phyloP scores from a whole-genome alignment of 108 stramenopile species.

The Bacterosira constricta region DNA sequence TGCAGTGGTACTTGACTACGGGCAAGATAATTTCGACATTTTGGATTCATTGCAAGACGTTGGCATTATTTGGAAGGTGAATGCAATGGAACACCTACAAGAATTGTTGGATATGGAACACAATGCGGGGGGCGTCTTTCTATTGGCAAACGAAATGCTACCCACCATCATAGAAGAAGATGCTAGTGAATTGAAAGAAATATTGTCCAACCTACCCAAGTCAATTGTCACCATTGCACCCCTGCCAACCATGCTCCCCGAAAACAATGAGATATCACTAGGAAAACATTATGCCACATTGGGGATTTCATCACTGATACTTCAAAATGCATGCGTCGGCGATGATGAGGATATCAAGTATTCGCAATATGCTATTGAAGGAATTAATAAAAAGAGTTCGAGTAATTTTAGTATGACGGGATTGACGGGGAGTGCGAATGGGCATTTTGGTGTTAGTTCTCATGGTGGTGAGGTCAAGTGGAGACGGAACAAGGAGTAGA shows the following conservation, averaged over 20 bases:
- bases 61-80: constrained; percentile 57
- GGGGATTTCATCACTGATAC: constrained; percentile 48
- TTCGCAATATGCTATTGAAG: constrained; percentile 54
- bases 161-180: too few species aligned
- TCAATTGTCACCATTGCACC: constrained; percentile 47
- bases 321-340: constrained; percentile 50
- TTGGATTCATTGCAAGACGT: background rate
- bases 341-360: constrained; percentile 72
- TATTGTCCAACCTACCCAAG: constrained; percentile 37
- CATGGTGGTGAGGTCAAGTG: constrained; percentile 49
- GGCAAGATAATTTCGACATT: background rate
- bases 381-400: constrained; percentile 60
- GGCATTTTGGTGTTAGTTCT: constrained; percentile 69
- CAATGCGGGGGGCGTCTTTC: constrained; percentile 41
- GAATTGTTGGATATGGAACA: constrained; percentile 23
- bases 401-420: constrained; percentile 71
- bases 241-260: constrained; percentile 55
- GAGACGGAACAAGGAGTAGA: constrained; percentile 18
- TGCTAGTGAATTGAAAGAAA: too few species aligned
- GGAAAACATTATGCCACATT: constrained; percentile 34
- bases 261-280: constrained; percentile 45
- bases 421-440: constrained; percentile 70
- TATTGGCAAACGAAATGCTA: constrained; percentile 28
- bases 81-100: constrained; percentile 38
- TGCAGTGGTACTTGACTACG: constrained; percentile 29